Base-by-base conservation (phyloP, 805 yeast species). In the Metschnikowia vanudenii region DNA sequence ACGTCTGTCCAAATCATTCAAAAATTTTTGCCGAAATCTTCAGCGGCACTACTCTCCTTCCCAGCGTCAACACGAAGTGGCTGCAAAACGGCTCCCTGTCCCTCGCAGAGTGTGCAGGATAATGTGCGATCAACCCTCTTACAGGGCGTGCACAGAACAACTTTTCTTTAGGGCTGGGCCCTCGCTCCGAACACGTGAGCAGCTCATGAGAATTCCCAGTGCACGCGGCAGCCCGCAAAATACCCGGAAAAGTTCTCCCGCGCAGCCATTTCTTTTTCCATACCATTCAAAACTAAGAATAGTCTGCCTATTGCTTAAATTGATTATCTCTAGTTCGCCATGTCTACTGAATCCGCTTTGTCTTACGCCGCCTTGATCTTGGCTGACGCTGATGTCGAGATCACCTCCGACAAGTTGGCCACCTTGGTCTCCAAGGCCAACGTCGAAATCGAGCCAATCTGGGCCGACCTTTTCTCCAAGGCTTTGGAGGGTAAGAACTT, bases 311-410 rank as follows among this genome's bases (percentile, higher is more conserved):
- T 63, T 54, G 76, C 76, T 72, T 72, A 73, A 72, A 68, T 60
- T 61, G 77, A 73, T 73, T 73, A 73, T 67, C 64, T 71, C 77
- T 73, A 72, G 76, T 72, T 67, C 55, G 61, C 44, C 62, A 73
- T 73, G 77, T 71, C 77, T 59, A 63, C 67, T 58, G 77, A 73
- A 69, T 62, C 76, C 49, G 74, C 75, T 63, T 70, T 73, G 63
- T 72, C 76, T 45, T 73, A 73, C 73, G 77, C 77, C 51, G 76
- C 77, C 58, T 71, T 73, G 63, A 71, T 73, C 69, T 69, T 73
- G 64, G 76, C 76, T 48, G 77, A 73, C 62, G 59, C 77, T 53
- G 76, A 73, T 37, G 60, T 72, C 58, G 76, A 72, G 64, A 70
- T 73, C 65, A 53, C 71, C 52, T 49, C 76, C 54, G 76, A 73